These are phyloP conservation scores for Tranzscheliella williamsii DNA, from an alignment of 1,284 basidiomycete genomes.

Conservation along the genomic window DNA sequence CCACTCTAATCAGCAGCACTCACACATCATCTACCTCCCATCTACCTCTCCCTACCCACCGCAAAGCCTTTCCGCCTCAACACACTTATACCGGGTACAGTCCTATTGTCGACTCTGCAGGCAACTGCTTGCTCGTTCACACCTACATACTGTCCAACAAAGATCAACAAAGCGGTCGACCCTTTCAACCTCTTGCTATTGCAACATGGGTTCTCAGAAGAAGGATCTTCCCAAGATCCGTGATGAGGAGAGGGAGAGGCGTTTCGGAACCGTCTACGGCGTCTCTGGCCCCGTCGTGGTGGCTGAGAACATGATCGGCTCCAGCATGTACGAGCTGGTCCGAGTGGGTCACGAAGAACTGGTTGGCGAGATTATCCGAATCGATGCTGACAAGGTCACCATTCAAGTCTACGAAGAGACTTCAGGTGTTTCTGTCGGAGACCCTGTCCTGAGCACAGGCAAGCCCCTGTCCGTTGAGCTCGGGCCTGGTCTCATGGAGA, in stretches of 20 bases:
- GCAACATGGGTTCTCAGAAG: slow-evolving; percentile 50
- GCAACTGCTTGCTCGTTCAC: no score
- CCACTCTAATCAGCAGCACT: no score
- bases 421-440: slow-evolving; percentile 79
- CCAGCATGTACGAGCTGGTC: slow-evolving; percentile 61
- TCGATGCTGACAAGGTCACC: slow-evolving; percentile 68
- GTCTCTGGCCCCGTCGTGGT: slow-evolving; percentile 60
- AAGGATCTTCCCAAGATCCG: slow-evolving; percentile 58
- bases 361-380: slow-evolving; percentile 60
- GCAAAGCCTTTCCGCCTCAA: no score
- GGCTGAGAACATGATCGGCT: slow-evolving; percentile 60
- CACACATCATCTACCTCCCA: no score
- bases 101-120: neutral
- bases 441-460: slow-evolving; percentile 94
- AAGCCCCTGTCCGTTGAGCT: slow-evolving; percentile 97
- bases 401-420: slow-evolving; percentile 99
- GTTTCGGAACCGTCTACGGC: slow-evolving; percentile 54
- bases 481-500: slow-evolving; percentile 95
- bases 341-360: slow-evolving; percentile 60
- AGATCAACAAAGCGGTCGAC: no score
- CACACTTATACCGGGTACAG: no score
- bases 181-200: no score
- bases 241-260: slow-evolving; percentile 57
- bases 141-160: no score
- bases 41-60: no score